Percentiles rank a stretch among this genome's conserved stretches.
phyloP scores from a whole-genome alignment of 805 yeast species.

The Wickerhamomyces ciferrii region DNA sequence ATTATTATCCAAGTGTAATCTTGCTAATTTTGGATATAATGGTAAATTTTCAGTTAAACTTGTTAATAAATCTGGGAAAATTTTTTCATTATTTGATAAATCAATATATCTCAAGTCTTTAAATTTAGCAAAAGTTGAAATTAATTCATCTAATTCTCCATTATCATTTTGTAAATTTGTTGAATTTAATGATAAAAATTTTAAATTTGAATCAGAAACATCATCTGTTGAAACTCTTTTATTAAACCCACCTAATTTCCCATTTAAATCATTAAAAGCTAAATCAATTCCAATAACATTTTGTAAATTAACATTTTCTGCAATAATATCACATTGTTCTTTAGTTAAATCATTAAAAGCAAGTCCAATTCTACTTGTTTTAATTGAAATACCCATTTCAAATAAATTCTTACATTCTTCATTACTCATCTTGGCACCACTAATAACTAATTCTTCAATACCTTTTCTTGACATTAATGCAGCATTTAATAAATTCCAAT shows the following conservation, averaged over 20 bases:
- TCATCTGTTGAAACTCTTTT: constrained; percentile 20
- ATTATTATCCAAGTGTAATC: constrained; percentile 71
- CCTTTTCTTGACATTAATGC: constrained; percentile 73
- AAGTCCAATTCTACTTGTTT: constrained; percentile 64
- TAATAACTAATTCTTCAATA: constrained; percentile 71
- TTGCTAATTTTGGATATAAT: constrained; percentile 51
- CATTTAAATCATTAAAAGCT: constrained; percentile 69
- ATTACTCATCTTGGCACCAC: constrained; percentile 67
- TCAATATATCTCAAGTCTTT: constrained; percentile 68
- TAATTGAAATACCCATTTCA: constrained; percentile 50
- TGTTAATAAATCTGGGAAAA: constrained; percentile 56
- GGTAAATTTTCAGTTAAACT: constrained; percentile 63
- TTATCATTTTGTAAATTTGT: constrained; percentile 44
- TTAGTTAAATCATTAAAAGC: constrained; percentile 68
- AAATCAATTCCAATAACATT: constrained; percentile 68
- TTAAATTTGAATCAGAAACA: constrained; percentile 23
- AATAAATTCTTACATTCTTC: constrained; percentile 58
- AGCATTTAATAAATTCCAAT: constrained; percentile 78
- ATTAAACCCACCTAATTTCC: constrained; percentile 24
- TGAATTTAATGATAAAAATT: constrained; percentile 57
- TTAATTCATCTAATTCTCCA: constrained; percentile 29
- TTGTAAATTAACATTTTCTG: constrained; percentile 47
- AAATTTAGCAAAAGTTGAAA: constrained; percentile 44
- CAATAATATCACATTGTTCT: constrained; percentile 53
- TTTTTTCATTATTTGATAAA: constrained; percentile 64